Percentiles rank a stretch among this genome's conserved stretches.
Evolutionary conservation across 176 grass and related monocot species (phyloP).

Genomic region (Calamus simplicifolius): DNA sequence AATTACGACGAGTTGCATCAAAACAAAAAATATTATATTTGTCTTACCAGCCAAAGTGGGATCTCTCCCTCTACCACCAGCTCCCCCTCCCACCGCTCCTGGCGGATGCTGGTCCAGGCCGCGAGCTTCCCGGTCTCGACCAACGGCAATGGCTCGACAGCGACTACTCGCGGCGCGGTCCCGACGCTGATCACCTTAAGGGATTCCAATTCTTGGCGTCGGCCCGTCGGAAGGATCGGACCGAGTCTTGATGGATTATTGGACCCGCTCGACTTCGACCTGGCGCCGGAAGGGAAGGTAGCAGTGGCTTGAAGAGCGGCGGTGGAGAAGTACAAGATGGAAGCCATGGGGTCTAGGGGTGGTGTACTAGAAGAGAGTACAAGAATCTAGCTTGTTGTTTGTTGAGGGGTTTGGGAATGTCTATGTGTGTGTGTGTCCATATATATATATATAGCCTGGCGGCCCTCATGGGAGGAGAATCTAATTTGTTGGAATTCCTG

Average conservation of each 20-base stretch:
- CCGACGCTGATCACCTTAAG: slow-evolving; percentile 13
- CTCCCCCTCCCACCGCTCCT: slow-evolving; percentile 85
- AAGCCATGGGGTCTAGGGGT: slow-evolving; percentile 17
- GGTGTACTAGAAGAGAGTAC: not conserved
- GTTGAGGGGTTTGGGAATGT: no score
- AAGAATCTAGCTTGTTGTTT: no score
- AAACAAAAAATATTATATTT: no score
- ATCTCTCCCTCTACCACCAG: slow-evolving; percentile 61
- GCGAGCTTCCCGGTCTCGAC: slow-evolving; percentile 38
- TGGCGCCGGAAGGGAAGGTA: not conserved
- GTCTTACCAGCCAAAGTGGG: slow-evolving; percentile 74
- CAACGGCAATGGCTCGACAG: not conserved
- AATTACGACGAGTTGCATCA: no score
- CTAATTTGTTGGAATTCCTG: no score
- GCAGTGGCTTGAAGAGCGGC: not conserved
- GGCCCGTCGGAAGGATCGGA: no score
- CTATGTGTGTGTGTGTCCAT: no score
- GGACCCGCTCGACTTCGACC: no score
- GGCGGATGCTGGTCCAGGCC: slow-evolving; percentile 76
- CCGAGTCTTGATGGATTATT: no score
- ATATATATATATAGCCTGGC: no score
- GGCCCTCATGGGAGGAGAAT: no score
- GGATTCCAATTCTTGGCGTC: not conserved
- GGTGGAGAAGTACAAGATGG: slow-evolving; percentile 18
- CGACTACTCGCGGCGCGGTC: slow-evolving; percentile 10